phyloP scores from a whole-genome alignment of 73 alveolate species.

The Blepharisma stoltei region DNA sequence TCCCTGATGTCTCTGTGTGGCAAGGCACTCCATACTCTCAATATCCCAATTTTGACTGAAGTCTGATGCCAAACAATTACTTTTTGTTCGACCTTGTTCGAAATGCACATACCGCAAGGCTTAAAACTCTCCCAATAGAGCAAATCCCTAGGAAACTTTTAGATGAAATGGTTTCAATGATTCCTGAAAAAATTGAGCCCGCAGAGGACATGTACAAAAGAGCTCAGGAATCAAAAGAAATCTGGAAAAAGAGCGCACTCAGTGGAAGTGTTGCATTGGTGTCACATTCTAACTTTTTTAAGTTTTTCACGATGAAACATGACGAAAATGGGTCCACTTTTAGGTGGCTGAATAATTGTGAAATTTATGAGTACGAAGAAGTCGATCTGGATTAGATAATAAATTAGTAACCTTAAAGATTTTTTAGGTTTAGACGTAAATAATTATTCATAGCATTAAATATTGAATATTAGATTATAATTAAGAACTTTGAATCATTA shows the following conservation, averaged over 20 bases:
- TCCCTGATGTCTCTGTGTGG: slow-evolving; percentile 22
- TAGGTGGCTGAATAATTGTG: slow-evolving; percentile 28
- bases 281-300: slow-evolving; percentile 23
- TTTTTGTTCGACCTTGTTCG: neutral
- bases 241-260: slow-evolving; percentile 13
- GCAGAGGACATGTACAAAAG: slow-evolving; percentile 16
- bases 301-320: slow-evolving; percentile 21
- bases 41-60: slow-evolving; percentile 15
- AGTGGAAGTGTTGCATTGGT: slow-evolving; percentile 24
- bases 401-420: no score
- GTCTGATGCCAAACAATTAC: neutral
- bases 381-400: neutral
- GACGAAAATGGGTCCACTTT: neutral
- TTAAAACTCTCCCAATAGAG: neutral
- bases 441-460: no score
- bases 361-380: slow-evolving; percentile 8
- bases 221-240: slow-evolving; percentile 14
- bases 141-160: slow-evolving; percentile 15
- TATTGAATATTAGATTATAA: no score
- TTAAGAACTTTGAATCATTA: no score
- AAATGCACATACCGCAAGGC: neutral
- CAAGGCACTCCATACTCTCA: slow-evolving; percentile 1
- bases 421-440: no score
- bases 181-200: slow-evolving; percentile 8
- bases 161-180: neutral